These are phyloP conservation scores for Fusarium nygamai DNA, from an alignment of 2,329 filamentous ascomycete species.

Conservation along the genomic window DNA sequence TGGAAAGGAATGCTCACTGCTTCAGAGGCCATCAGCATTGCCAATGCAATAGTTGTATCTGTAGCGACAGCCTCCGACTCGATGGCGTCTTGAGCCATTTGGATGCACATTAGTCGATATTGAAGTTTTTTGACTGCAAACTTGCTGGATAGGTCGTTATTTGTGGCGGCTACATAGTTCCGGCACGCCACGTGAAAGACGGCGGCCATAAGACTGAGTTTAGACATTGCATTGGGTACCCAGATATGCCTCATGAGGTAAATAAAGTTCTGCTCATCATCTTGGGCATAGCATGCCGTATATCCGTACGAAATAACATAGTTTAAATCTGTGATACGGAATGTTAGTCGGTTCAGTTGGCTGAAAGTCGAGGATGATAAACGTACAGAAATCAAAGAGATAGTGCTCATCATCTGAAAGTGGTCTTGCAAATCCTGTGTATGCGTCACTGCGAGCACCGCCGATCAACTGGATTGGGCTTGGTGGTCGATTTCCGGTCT, in stretches of 20 bases:
- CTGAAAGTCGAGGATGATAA: too few species aligned
- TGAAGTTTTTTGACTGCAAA: conserved; percentile 1
- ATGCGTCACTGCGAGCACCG: not conserved
- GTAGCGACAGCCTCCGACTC: not conserved
- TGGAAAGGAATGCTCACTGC: not conserved
- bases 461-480: conserved; percentile 1
- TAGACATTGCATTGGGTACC: conserved; percentile 25
- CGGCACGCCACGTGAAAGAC: conserved; percentile 31
- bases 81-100: conserved; percentile 14
- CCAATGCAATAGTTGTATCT: conserved; percentile 10
- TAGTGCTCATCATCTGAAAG: conserved; percentile 19
- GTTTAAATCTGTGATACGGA: not conserved
- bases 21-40: conserved; percentile 17
- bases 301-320: conserved; percentile 12
- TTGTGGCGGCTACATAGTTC: conserved; percentile 19
- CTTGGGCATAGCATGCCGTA: conserved; percentile 1
- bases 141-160: not conserved
- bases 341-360: not conserved
- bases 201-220: conserved; percentile 23
- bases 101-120: not conserved
- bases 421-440: not conserved
- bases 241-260: conserved; percentile 9
- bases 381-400: conserved; percentile 15
- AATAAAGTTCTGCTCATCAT: not conserved
- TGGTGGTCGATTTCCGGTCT: not conserved